phyloP scores from a whole-genome alignment of 1,139 yeast genomes.

The Zygosaccharomyces sapae region DNA sequence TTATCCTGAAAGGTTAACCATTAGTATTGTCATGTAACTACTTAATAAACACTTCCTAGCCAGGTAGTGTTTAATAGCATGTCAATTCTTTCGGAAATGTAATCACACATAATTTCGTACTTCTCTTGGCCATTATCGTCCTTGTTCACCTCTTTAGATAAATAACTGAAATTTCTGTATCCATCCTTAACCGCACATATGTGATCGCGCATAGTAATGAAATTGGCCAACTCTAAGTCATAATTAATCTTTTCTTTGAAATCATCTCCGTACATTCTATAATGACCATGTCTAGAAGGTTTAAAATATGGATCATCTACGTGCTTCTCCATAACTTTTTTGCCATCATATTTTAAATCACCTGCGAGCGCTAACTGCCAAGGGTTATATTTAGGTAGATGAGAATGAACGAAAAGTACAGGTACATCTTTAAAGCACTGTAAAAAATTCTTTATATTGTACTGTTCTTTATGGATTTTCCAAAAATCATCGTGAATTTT shows the following conservation, averaged over 20 bases:
- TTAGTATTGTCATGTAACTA: too few species aligned
- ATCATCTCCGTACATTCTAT: constrained; percentile 27
- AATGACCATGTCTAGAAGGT: constrained; percentile 19
- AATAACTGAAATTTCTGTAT: constrained; percentile 24
- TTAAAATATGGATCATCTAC: constrained; percentile 11
- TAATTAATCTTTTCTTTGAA: constrained; percentile 24
- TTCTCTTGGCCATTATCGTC: constrained; percentile 9
- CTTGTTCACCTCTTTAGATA: constrained; percentile 19
- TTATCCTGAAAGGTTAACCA: too few species aligned
- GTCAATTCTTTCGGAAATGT: constrained; percentile 15
- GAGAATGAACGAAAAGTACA: constrained; percentile 35
- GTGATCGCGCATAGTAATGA: constrained; percentile 25
- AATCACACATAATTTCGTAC: constrained; percentile 20
- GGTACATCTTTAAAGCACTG: constrained; percentile 19
- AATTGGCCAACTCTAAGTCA: constrained; percentile 35
- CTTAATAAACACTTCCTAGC: constrained; percentile 7
- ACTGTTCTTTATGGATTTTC: constrained; percentile 6
- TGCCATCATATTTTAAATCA: constrained; percentile 26
- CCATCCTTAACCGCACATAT: constrained; percentile 23
- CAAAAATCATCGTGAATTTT: constrained; percentile 9
- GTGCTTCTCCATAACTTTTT: constrained; percentile 12
- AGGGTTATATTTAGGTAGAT: constrained; percentile 35
- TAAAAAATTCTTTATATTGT: constrained; percentile 6
- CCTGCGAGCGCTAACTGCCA: constrained; percentile 20
- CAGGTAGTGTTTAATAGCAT: constrained; percentile 11